Base-by-base conservation (phyloP, 495 filamentous ascomycete genomes). In the Cladorrhinum samala region DNA sequence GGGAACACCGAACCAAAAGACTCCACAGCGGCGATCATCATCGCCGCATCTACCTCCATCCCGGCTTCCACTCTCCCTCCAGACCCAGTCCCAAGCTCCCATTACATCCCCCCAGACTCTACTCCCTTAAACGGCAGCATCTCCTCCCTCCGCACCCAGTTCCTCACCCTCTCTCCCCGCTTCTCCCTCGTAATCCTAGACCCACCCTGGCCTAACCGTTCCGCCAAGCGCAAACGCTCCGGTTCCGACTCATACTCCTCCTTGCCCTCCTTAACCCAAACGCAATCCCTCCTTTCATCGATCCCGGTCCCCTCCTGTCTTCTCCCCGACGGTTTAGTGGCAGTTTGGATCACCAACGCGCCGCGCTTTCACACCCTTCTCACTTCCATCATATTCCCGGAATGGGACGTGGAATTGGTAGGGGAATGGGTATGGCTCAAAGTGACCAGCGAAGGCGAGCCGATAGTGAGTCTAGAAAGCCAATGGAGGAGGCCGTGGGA, bases 381-480 rank as follows among this genome's bases (percentile, higher is more conserved):
- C 1, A 77, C 77, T 2, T 75, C 45, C 3, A 51, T 73, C 1
- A 44, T 88, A 5, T 84, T 96, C 27, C 67, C 65, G 7, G 65
- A 70, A 38, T 87, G 86, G 74, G 84, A 79, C 2, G 73, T 96
- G 1, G 66, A 77, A 40, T 59, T 84, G 18, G 66, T 77, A 14
- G 91, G 91, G 45, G 90, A 96, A 73, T 97, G 92, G 92, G 70
- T 86, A 0, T 98, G 93, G 93, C 58, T 95, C 33, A 98, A 98
- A 67, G 79, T 82, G 9, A 96, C 93, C 0, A 63, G 61, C 0
- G 45, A 68, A 0, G 93, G 93, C 0, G 77, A 88, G 56, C 84
- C 89, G 0, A 73, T 95, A 14, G 78, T 77, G 20, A 65, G 72
- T n/a, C n/a, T 94, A 3, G 79, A 87, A 45, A 79, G 83, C 2